A percentile compares a stretch with the other conserved stretches of the same genome.
Conservation (phyloP, 192 early-diverging fungal species). For the Chytriomyces sp. region DNA sequence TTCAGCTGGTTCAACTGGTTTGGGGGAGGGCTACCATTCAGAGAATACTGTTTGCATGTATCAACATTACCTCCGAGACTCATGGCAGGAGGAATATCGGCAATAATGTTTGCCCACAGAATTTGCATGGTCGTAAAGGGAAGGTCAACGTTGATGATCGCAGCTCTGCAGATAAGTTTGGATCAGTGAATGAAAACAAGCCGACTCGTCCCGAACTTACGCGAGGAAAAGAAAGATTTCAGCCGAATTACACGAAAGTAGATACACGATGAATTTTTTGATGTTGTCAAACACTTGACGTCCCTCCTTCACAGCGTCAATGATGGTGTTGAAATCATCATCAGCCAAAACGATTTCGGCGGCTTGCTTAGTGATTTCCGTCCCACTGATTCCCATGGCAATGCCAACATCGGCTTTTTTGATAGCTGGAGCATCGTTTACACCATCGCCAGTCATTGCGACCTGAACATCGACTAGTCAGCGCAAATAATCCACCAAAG, state of each 20-base stretch:
- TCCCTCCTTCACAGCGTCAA: constrained; percentile 90
- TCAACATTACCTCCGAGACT: constrained; percentile 67
- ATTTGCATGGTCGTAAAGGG: constrained; percentile 95
- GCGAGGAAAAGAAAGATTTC: constrained; percentile 91
- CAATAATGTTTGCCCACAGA: constrained; percentile 97
- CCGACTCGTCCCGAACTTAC: constrained; percentile 41
- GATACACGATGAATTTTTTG: constrained; percentile 94
- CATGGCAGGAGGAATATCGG: constrained; percentile 95
- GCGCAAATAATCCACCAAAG: neutral
- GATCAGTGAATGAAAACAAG: neutral
- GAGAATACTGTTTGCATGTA: neutral
- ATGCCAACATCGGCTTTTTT: constrained; percentile 95
- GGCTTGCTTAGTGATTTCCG: constrained; percentile 98
- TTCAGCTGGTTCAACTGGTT: constrained; percentile 83
- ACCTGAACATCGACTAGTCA: constrained; percentile 35
- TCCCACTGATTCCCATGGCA: constrained; percentile 95
- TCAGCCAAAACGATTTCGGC: constrained; percentile 94
- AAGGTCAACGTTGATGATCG: constrained; percentile 73
- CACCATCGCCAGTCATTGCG: constrained; percentile 96
- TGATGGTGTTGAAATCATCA: constrained; percentile 96
- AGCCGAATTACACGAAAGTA: constrained; percentile 91
- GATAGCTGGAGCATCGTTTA: constrained; percentile 92
- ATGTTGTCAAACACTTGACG: constrained; percentile 98
- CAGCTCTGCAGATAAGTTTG: constrained; percentile 38
- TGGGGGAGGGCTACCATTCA: no score